Conservation (phyloP, 2,329 filamentous ascomycete genomes). For the Clonostachys chloroleuca region DNA sequence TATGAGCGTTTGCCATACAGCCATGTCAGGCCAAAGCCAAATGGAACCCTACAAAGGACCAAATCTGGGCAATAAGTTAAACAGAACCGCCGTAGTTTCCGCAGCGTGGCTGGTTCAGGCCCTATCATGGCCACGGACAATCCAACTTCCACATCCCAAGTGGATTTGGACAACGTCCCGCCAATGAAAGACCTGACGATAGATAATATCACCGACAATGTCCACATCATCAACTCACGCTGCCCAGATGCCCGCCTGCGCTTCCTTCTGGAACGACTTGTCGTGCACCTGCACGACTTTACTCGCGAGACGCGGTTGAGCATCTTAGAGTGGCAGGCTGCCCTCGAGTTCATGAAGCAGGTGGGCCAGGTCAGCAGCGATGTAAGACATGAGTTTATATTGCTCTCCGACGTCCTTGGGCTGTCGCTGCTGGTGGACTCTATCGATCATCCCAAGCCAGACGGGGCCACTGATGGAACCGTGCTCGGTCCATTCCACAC, state of each 20-base stretch:
- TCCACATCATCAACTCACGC: conserved; percentile 64
- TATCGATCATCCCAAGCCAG: conserved; percentile 72
- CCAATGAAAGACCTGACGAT: conserved; percentile 57
- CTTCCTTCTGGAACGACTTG: conserved; percentile 65
- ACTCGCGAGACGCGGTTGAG: conserved; percentile 69
- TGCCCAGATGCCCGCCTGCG: conserved; percentile 55
- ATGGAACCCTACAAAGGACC: too few relatives aligned
- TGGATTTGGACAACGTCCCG: too few relatives aligned
- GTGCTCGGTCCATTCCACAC: conserved; percentile 81
- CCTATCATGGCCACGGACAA: too few relatives aligned
- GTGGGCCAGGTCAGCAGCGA: conserved; percentile 66
- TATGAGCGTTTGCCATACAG: too few relatives aligned
- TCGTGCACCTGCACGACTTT: conserved; percentile 72
- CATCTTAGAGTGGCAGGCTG: conserved; percentile 69
- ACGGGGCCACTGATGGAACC: conserved; percentile 64
- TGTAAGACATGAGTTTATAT: conserved; percentile 78
- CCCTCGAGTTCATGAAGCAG: conserved; percentile 63
- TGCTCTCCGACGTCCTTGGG: conserved; percentile 70
- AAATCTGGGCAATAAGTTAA: too few relatives aligned
- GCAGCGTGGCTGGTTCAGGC: too few relatives aligned
- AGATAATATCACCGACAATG: conserved; percentile 71
- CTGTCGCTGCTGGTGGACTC: conserved; percentile 71
- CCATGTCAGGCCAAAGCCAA: too few relatives aligned
- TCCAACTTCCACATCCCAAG: too few relatives aligned
- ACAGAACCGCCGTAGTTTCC: too few relatives aligned